phyloP scores from a whole-genome alignment of 495 filamentous ascomycete genomes.

The Diplogelasinospora grovesii region DNA sequence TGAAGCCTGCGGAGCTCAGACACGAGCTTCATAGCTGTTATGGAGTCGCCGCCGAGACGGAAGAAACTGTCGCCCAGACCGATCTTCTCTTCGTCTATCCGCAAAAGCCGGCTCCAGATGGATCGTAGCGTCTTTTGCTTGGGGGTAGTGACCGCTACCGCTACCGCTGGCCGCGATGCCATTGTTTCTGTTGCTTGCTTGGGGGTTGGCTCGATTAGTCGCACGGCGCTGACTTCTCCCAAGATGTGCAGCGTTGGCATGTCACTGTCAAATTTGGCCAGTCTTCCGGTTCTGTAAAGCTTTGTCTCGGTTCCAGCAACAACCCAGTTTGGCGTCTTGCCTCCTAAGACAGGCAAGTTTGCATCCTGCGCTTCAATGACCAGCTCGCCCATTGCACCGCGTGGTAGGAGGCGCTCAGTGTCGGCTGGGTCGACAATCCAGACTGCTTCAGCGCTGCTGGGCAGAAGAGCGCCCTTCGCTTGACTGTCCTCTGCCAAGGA shows the following conservation, averaged over 20 bases:
- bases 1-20: conserved; percentile 47
- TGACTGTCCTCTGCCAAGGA: too few relatives aligned
- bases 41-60: conserved; percentile 61
- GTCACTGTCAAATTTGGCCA: conserved; percentile 22
- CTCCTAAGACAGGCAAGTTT: too few relatives aligned
- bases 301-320: too few relatives aligned
- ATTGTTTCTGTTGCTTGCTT: conserved; percentile 9
- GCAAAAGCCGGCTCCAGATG: conserved; percentile 31
- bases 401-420: conserved; percentile 28
- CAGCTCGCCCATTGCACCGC: conserved; percentile 42
- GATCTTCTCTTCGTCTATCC: conserved; percentile 33
- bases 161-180: conserved; percentile 1
- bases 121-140: conserved; percentile 32
- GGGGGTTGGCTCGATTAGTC: conserved; percentile 3
- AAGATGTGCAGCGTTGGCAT: conserved; percentile 6
- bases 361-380: conserved; percentile 25
- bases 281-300: conserved; percentile 25
- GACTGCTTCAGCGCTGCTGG: conserved; percentile 12
- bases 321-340: too few relatives aligned
- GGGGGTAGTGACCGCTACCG: conserved; percentile 19
- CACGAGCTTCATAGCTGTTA: conserved; percentile 63
- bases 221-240: conserved; percentile 5
- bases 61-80: conserved; percentile 54
- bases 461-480: neutral
- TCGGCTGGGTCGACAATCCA: conserved; percentile 38